Conservation (phyloP, 2,329 filamentous ascomycete genomes). For the Phaeosphaeria sp. region DNA sequence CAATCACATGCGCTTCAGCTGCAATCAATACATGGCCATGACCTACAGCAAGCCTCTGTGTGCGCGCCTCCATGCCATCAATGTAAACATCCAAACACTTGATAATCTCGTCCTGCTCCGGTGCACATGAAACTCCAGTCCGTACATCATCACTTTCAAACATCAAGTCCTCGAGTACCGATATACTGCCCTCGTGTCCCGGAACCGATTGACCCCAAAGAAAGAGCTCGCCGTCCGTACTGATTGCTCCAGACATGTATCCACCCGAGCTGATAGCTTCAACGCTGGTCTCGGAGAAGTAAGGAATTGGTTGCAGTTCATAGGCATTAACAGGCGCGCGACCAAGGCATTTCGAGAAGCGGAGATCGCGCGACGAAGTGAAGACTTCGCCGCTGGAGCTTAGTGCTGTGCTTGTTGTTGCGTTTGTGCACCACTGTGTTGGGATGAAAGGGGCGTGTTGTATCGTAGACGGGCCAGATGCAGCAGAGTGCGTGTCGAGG, state of each 20-base stretch:
- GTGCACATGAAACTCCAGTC: slow-evolving; percentile 3
- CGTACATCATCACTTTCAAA: not conserved
- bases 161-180: slow-evolving; percentile 13
- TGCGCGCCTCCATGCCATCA: slow-evolving; percentile 21
- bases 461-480: not conserved
- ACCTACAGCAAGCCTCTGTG: slow-evolving; percentile 36
- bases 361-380: slow-evolving; percentile 29
- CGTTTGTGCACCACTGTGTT: slow-evolving; percentile 16
- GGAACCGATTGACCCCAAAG: slow-evolving; percentile 42
- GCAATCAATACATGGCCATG: slow-evolving; percentile 38
- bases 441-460: slow-evolving; percentile 11
- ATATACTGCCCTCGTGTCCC: slow-evolving; percentile 22
- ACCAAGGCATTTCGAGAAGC: slow-evolving; percentile 33
- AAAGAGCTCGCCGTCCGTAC: slow-evolving; percentile 39
- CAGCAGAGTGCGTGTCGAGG: not conserved
- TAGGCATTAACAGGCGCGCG: slow-evolving; percentile 14
- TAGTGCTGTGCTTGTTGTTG: slow-evolving; percentile 31
- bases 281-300: slow-evolving; percentile 32
- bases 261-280: slow-evolving; percentile 36
- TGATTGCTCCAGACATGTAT: slow-evolving; percentile 40
- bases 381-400: slow-evolving; percentile 20
- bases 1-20: slow-evolving; percentile 15
- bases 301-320: slow-evolving; percentile 25
- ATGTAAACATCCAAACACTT: slow-evolving; percentile 29
- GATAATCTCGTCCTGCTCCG: slow-evolving; percentile 37